These are phyloP conservation scores for Ilyonectria robusta DNA, from an alignment of 2,329 filamentous ascomycete species.

Conservation along the genomic window DNA sequence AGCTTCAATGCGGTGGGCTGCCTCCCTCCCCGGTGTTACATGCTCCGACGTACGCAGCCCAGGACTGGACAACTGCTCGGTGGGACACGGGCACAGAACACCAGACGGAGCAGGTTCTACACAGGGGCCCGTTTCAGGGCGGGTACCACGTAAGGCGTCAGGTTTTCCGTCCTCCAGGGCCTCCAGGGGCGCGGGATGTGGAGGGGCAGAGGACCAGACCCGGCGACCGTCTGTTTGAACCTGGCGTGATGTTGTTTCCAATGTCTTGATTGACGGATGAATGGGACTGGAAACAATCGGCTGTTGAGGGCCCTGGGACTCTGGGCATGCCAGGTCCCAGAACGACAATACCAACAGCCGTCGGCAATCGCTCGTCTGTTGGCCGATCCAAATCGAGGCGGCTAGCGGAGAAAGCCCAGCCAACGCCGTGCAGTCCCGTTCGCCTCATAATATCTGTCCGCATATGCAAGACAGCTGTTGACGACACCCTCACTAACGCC, in stretches of 20 bases:
- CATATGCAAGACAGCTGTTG: constrained; percentile 26
- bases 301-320: not conserved
- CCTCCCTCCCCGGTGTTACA: constrained; percentile 21
- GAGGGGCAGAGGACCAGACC: constrained; percentile 1
- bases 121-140: constrained; percentile 24
- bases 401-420: not conserved
- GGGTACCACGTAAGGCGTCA: constrained; percentile 10
- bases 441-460: constrained; percentile 4
- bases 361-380: not conserved
- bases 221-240: not conserved
- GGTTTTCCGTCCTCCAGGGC: not conserved
- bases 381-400: not conserved
- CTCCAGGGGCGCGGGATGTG: constrained; percentile 18
- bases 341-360: not conserved
- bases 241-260: not conserved
- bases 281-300: constrained; percentile 6
- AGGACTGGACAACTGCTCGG: not conserved
- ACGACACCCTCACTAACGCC: constrained; percentile 18
- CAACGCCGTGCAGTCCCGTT: constrained; percentile 15
- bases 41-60: constrained; percentile 14
- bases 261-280: not conserved
- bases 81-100: constrained; percentile 7
- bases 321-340: not conserved
- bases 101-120: not conserved
- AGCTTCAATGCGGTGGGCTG: constrained; percentile 11